Base-by-base conservation (phyloP, 148 eudicot genomes). In the Fallopia convolvulus region DNA sequence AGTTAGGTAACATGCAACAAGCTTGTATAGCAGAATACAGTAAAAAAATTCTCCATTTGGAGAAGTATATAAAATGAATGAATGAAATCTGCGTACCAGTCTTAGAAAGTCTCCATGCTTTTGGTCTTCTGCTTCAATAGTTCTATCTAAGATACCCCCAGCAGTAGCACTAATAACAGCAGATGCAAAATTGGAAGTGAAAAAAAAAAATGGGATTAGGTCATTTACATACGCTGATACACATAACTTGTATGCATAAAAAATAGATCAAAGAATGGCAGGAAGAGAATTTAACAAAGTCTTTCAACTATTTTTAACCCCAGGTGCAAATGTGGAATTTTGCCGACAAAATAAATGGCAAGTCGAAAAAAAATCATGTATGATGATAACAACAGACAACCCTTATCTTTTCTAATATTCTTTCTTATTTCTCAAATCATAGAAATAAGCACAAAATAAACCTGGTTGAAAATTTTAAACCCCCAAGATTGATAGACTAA, bases 91-190 rank as follows among this genome's bases (percentile, higher is more conserved):
- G 46, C 10, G 17, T 40, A 71, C 74, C 74, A 71, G 74, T 71
- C 74, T 71, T 20, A 71, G 21, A 40, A 71, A 71, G 74, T 71
- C 74, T 40, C 74, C 74, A 40, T 71, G 74, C 14, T 71, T 71
- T 17, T 71, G 46, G 74, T 71, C 74, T 33, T 71, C 74, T 71
- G 74, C 74, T 71, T 71, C 74, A 33, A 71, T 42, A 39, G 74
- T 48, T 72, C 60, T 74, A 71, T 71, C 74, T 71, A 71, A 48
- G 13, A 71, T 71, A 39, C 74, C 74, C 23, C 74, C 74, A n/a
- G 74, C 74, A 8, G 74, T 71, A 42, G 74, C 74, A 40, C 74
- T 61, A 61, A 61, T 0, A 30, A 23, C 5, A 20, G 13, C 2
- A 61, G 15, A 61, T 30, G 15, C 36, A 61, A 61, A 61, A 55